Conservation (phyloP, 805 yeast genomes). For the Spathaspora girioi region DNA sequence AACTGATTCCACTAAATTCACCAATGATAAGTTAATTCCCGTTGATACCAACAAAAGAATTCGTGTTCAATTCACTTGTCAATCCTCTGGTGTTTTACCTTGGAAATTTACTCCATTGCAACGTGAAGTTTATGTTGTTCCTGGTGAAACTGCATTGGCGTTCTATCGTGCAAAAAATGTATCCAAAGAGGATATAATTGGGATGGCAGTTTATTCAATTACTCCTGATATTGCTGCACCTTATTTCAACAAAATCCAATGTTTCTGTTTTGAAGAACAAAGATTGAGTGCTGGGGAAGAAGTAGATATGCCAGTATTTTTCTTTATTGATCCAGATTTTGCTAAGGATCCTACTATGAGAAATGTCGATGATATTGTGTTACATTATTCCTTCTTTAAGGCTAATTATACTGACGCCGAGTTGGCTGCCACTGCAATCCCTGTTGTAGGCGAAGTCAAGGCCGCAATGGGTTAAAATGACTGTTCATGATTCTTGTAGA, state of each 20-base stretch:
- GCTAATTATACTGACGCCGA: slow-evolving; percentile 45
- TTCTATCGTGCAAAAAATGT: slow-evolving; percentile 88
- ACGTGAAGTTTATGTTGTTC: slow-evolving; percentile 84
- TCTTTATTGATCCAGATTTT: slow-evolving; percentile 94
- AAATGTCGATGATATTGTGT: slow-evolving; percentile 81
- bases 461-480: slow-evolving; percentile 6
- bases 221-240: slow-evolving; percentile 96
- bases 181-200: slow-evolving; percentile 86
- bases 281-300: slow-evolving; percentile 92
- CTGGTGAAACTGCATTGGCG: slow-evolving; percentile 97
- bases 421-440: slow-evolving; percentile 38
- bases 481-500: slow-evolving; percentile 1
- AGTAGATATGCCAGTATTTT: slow-evolving; percentile 97
- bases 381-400: slow-evolving; percentile 90
- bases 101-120: slow-evolving; percentile 97
- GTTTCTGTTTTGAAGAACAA: slow-evolving; percentile 98
- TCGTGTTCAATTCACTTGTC: slow-evolving; percentile 84
- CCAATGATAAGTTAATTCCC: slow-evolving; percentile 83
- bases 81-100: slow-evolving; percentile 84
- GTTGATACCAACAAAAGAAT: slow-evolving; percentile 82
- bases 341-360: slow-evolving; percentile 91
- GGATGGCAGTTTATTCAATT: slow-evolving; percentile 97
- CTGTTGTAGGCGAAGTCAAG: slow-evolving; percentile 17
- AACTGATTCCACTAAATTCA: slow-evolving; percentile 75
- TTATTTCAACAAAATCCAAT: slow-evolving; percentile 94